phyloP scores from a whole-genome alignment of 83 land plant species.

The Picea engelmannii region DNA sequence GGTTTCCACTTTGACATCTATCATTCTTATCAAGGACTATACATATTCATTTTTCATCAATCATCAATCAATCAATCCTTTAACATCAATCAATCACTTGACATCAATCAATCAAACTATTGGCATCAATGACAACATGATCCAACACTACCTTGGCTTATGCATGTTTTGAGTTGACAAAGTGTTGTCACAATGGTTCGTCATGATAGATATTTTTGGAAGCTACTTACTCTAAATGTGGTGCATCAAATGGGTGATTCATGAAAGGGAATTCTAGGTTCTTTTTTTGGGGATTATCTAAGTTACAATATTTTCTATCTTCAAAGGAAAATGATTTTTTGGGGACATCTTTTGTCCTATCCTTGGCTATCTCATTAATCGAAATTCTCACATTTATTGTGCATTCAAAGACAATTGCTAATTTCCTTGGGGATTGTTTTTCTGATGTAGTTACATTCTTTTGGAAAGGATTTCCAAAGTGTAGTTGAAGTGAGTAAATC shows the following conservation, averaged over 20 bases:
- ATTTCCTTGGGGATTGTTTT: neutral
- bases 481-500: too few species aligned
- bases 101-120: too few species aligned
- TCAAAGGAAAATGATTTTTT: neutral
- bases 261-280: neutral
- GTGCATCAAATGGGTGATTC: neutral
- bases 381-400: neutral
- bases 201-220: slow-evolving; percentile 62
- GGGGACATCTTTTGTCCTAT: neutral
- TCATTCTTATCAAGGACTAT: too few species aligned
- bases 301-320: neutral
- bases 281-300: neutral
- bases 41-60: too few species aligned
- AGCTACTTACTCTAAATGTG: slow-evolving; percentile 15
- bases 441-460: too few species aligned
- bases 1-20: too few species aligned
- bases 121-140: too few species aligned
- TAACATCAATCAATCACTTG: too few species aligned
- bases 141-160: slow-evolving; percentile 39
- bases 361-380: neutral
- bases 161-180: slow-evolving; percentile 84
- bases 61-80: too few species aligned
- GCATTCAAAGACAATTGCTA: neutral
- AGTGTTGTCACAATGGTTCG: slow-evolving; percentile 72
- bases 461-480: too few species aligned